phyloP scores from a whole-genome alignment of 768 basidiomycete genomes.

The Suillus subluteus region DNA sequence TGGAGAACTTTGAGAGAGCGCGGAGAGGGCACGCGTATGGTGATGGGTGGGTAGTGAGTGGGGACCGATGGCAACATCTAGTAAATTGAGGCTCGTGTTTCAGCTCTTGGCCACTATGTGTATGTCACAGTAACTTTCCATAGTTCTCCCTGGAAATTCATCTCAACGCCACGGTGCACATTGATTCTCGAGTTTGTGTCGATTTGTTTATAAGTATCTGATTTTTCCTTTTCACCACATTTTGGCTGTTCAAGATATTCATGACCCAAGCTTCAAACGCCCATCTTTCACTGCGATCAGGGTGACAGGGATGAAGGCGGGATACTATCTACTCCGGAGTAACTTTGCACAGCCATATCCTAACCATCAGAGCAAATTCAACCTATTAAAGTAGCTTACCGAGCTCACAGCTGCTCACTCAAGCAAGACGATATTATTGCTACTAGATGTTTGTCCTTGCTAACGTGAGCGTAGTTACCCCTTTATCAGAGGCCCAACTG shows the following conservation, averaged over 20 bases:
- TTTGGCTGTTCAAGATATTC: neutral
- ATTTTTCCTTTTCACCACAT: neutral
- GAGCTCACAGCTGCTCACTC: neutral
- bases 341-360: neutral
- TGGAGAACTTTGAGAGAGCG: too few relatives aligned
- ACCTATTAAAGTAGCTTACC: neutral
- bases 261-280: neutral
- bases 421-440: neutral
- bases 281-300: neutral
- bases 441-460: neutral
- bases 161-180: too few relatives aligned
- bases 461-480: neutral
- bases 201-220: neutral
- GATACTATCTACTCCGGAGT: neutral
- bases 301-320: neutral
- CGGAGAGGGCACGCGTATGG: too few relatives aligned
- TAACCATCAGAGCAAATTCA: neutral
- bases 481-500: neutral
- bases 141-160: too few relatives aligned
- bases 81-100: too few relatives aligned
- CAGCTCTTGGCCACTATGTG: too few relatives aligned
- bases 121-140: too few relatives aligned
- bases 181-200: neutral
- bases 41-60: neutral
- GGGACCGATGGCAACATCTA: neutral